Conservation (phyloP, 805 yeast genomes). For the Suhomyces sp. region DNA sequence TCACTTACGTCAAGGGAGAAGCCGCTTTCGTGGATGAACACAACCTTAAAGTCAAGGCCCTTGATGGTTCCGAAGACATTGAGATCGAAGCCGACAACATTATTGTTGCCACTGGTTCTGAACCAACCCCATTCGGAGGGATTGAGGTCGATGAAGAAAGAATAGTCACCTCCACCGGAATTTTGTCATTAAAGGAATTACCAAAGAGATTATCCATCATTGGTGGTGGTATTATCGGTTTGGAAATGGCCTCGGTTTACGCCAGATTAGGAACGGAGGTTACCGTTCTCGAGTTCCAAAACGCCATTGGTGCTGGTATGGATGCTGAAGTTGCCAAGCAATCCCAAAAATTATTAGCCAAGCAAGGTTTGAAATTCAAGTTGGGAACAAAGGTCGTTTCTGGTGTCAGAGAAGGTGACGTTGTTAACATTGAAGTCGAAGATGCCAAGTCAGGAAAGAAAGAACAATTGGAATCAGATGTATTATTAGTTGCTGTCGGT, state of each 20-base stretch:
- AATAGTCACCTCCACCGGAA: constrained; percentile 95
- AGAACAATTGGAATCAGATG: constrained; percentile 83
- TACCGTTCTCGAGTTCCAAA: constrained; percentile 87
- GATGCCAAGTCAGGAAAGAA: constrained; percentile 82
- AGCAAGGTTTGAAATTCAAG: constrained; percentile 95
- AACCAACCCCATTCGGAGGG: constrained; percentile 98
- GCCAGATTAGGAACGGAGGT: constrained; percentile 93
- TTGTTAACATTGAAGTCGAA: constrained; percentile 84
- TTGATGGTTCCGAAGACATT: constrained; percentile 76
- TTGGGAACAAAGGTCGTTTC: constrained; percentile 86
- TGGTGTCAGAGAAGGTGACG: constrained; percentile 86
- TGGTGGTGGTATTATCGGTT: constrained; percentile 99
- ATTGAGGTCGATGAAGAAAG: constrained; percentile 94
- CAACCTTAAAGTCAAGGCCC: constrained; percentile 75
- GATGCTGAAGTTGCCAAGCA: constrained; percentile 91
- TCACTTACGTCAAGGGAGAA: constrained; percentile 89
- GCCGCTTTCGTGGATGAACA: constrained; percentile 86
- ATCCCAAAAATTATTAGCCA: constrained; percentile 83
- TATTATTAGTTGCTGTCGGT: constrained; percentile 94
- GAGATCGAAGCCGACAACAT: constrained; percentile 78
- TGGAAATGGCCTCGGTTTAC: constrained; percentile 99
- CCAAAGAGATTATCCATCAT: constrained; percentile 91
- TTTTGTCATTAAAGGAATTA: constrained; percentile 76
- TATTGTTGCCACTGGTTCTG: constrained; percentile 98
- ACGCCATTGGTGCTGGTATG: constrained; percentile 96